Evolutionary conservation across 2,329 filamentous ascomycete genomes (phyloP), one percentile per base, ranked within the genome.

Genomic region (Cladosporium sphaerospermum): DNA sequence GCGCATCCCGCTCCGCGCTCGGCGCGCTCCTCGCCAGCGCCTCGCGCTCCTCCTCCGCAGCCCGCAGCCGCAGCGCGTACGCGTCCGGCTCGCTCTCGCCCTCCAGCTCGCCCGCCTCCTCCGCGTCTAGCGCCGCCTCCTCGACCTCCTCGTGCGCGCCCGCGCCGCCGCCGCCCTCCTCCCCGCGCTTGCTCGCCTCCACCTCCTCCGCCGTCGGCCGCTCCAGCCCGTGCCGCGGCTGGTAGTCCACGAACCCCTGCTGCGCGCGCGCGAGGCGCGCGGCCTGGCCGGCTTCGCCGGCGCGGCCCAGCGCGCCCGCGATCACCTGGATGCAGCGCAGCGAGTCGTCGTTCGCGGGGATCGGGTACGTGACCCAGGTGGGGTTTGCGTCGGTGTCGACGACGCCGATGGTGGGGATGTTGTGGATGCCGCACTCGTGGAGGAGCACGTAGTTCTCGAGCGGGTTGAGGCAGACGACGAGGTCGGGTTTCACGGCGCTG

Each of bases 331-430:
- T 80, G 59, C 85, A 85, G 56, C 93, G 86, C 61, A 96, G 72
- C 81, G 90, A 95, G 77, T 99, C 93, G 67, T 99, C 93, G 69
- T 99, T 99, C 47, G 89, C 89, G 2, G 93, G 93, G 61, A 99
- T 96, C 11, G 88, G 88, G 68, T 99, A 99, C 3, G 93, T 97
- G 47, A 97, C 90, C 82, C 88, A 92, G 0, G 89, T 89, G 0
- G 93, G 89, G 71, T 97, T 88, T 2, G 84, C 85, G 70, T 99
- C 88, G 1, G 93, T 97, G 71, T 99, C 93, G 61, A 97, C 86
- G 54, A 99, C 79, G 44, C 92, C 93, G 64, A 99, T 93, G 0
- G 93, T 97, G 1, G 93, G 93, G 54, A 99, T 88, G 65, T 86
- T 88, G 67, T 89, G 86, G 54, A 90, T 69, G 0, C 86, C 88